Base-by-base conservation (phyloP, 306 rosid species). In the Inga leiocalycina region DNA sequence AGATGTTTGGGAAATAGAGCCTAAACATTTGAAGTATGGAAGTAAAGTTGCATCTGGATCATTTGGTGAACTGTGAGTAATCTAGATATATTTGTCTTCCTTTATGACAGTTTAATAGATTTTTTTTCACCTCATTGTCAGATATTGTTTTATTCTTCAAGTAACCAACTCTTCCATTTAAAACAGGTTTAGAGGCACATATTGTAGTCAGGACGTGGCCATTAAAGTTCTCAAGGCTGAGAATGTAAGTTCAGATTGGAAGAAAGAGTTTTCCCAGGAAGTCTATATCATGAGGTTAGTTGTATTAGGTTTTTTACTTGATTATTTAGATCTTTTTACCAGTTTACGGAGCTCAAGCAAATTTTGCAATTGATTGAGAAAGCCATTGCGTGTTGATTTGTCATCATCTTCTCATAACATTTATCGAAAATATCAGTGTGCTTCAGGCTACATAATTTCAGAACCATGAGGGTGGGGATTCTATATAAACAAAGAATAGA, bases 1-100 rank as follows among this genome's bases (percentile, higher is more conserved):
- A 52, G 97, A 94, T 85, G 99, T 97, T 84, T 97, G 98, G 99
- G 99, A 97, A 85, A 90, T 97, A 85, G 93, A 94, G 88, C 91
- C 92, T 62, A 91, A 84, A 75, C 93, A 89, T 87, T 88, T 97
- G 91, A 88, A 82, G 72, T 91, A 87, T 79, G 98, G 92, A 87
- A 87, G 86, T 82, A 89, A 92, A 90, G 87, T 94, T 83, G 98
- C 95, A 72, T 92, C 97, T 71, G 99, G 98, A 39, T 92, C 99
- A 77, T 97, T 90, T 77, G 97, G 98, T 37, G 97, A 92, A 90
- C 85, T 97, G 99, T 97, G 88, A 92, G 99, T 94, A 74, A 35
- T 44, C 41, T 22, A 62, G 76, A 83, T 46, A 51, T 78, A 32
- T 43, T 46, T 30, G 45, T 37, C 46, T 46, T 74, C 77, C 76